Conservation (phyloP, 78 protist genomes). For the Anaeramoeba flamelloides region DNA sequence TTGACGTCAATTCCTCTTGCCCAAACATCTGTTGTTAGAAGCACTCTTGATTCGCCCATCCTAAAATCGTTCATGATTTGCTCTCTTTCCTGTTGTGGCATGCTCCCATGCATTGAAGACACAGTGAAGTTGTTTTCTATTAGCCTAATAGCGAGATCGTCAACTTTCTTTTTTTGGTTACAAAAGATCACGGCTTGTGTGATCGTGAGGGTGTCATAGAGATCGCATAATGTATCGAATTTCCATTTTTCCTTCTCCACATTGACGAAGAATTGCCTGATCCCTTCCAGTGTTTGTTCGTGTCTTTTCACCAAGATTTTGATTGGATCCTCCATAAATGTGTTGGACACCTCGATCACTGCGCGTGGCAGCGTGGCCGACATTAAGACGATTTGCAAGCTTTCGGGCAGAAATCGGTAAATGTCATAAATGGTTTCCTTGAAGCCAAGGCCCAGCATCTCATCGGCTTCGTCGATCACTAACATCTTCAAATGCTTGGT, state of each 20-base stretch:
- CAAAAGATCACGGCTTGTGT: slow-evolving; percentile 59
- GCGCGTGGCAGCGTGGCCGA: slow-evolving; percentile 45
- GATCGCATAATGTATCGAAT: slow-evolving; percentile 93
- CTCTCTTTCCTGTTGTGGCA: slow-evolving; percentile 73
- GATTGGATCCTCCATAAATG: slow-evolving; percentile 68
- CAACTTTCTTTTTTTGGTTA: not conserved
- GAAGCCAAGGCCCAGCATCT: slow-evolving; percentile 79
- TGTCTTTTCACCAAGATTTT: slow-evolving; percentile 93
- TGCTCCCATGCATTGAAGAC: slow-evolving; percentile 82
- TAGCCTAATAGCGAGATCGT: not conserved
- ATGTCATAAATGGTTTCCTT: slow-evolving; percentile 37
- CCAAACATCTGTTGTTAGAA: slow-evolving; percentile 1
- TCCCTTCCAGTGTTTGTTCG: slow-evolving; percentile 87
- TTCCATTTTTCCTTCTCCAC: slow-evolving; percentile 96
- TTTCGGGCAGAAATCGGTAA: slow-evolving; percentile 33
- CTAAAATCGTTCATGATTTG: slow-evolving; percentile 68
- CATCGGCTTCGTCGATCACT: slow-evolving; percentile 98
- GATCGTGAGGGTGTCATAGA: slow-evolving; percentile 86
- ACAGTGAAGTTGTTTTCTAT: slow-evolving; percentile 74
- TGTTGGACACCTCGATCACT: slow-evolving; percentile 67
- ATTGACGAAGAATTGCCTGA: slow-evolving; percentile 80
- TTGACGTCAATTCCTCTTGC: slow-evolving; percentile 23
- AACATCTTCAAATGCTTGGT: slow-evolving; percentile 62
- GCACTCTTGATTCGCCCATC: slow-evolving; percentile 55
- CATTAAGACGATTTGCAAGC: slow-evolving; percentile 31